Evolutionary conservation across 495 filamentous ascomycete genomes (phyloP), one percentile per base, ranked within the genome.

Genomic region (Tricharina praecox): DNA sequence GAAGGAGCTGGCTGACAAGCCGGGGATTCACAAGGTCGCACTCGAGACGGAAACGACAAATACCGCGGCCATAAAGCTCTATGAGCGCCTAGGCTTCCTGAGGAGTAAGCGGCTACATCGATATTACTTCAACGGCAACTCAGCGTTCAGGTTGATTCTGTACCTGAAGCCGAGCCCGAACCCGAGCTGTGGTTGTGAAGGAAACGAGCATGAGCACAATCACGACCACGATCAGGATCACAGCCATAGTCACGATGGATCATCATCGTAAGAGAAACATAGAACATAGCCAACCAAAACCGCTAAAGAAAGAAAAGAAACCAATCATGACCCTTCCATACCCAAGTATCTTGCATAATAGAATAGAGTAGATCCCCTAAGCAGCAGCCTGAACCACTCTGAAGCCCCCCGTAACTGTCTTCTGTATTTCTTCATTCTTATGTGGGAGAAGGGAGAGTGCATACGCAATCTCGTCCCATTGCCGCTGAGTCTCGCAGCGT

Each of bases 11-110:
- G 25, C 11, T 19, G n/a, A 25, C 11, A 39, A 7, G 8, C 13
- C 8, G 19, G 16, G 16, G 21, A 21, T 21, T 24, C 10, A 9
- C 50, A 51, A 82, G 77, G 74, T 97, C 28, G 87, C 86, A 7
- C 76, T 99, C 33, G 92, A 99, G 69, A 99, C 92, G 2, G 92
- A 99, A 67, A 85, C 88, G 60, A 86, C 80, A 15, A 99, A 99
- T 62, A 77, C 78, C 2, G 82, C 85, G 3, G 86, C 85, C 4
- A 88, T 95, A 68, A 81, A 83, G 47, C 68, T 99, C 1, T 99
- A 99, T 65, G 92, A 96, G 60, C 69, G 86, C 0, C 68, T 99
- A 3, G 92, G 92, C 0, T 99, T 99, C 58, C 62, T 99, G 21
- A 69, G 86, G 46, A 93, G 83, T 50, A 99, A 99, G 66, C 79